Evolutionary conservation across 164 flowering plant genomes (phyloP), one percentile per base, ranked within the genome.

Genomic region (Tinospora cordifolia): DNA sequence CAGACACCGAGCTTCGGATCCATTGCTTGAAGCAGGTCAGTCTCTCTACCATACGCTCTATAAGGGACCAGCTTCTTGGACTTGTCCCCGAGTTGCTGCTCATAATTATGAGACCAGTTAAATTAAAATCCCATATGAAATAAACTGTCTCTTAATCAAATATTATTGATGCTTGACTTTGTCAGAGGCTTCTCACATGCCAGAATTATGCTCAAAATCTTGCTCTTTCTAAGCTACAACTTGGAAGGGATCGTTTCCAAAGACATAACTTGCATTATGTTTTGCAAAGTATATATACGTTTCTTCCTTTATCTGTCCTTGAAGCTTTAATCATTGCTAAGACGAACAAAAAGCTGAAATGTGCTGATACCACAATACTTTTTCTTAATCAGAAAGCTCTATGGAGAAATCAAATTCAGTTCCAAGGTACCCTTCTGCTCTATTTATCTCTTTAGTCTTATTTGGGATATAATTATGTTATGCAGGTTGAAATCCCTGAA

Each of bases 11-110:
- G 66, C 79, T 83, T 62, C 84, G 86, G 25, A 76, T 89, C 64
- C 34, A 82, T 63, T 78, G 81, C 84, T 75, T 91, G 39, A 81
- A 87, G 54, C 94, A 86, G 68, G 97, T 91, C 1, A 73, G 79
- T 65, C 38, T 34, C 8, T 57, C 0, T 21, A 54, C 24, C n/a
- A 21, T 19, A n/a, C n/a, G n/a, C n/a, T n/a, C n/a, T n/a, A n/a
- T n/a, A n/a, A n/a, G n/a, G n/a, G n/a, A n/a, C n/a, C n/a, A n/a
- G n/a, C n/a, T 54, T 19, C 6, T 54, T 8, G 6, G 19, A 51
- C 6, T 51, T 12, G 19, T 51, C 21, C 7, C 19, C 22, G 58
- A 15, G 15, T 11, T 51, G 7, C 6, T 11, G 13, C 8, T 41
- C 1, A 41, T 11, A n/a, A n/a, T n/a, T n/a, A 41, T 41, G 1